A percentile compares a stretch with the other conserved stretches of the same genome.
These are phyloP conservation scores for Magnusiomyces ingens DNA, from an alignment of 1,139 yeast species.

Conservation along the genomic window DNA sequence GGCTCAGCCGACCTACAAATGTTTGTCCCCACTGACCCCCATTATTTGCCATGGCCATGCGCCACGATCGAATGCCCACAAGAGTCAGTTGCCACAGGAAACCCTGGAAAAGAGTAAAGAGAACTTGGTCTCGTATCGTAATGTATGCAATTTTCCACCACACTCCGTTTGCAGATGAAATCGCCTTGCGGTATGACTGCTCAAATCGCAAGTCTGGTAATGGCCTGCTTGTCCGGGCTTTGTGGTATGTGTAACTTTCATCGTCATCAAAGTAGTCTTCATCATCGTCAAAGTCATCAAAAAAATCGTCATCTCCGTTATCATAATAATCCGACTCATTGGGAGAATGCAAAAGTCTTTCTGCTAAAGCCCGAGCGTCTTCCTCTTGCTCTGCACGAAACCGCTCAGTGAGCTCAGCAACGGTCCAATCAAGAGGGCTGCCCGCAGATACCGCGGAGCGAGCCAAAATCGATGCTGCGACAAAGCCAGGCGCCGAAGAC, in stretches of 20 bases:
- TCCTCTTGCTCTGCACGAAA: no score
- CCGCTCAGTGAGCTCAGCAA: no score
- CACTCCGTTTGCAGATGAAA: conserved; percentile 30
- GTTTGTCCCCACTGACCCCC: conserved; percentile 32
- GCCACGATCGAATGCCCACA: conserved; percentile 40
- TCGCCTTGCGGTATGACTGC: conserved; percentile 26
- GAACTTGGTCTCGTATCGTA: conserved; percentile 34
- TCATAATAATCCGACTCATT: no score
- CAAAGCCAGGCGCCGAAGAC: no score
- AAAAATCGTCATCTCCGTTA: background rate
- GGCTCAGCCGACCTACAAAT: conserved; percentile 10
- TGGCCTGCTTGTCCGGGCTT: background rate
- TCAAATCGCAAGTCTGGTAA: conserved; percentile 33
- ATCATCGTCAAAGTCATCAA: background rate
- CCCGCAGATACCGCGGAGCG: no score
- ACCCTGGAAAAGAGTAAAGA: conserved; percentile 45
- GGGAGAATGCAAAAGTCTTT: no score
- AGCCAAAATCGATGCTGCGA: no score
- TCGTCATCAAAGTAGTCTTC: background rate
- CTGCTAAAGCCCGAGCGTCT: no score
- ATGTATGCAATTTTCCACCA: conserved; percentile 24
- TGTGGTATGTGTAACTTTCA: background rate
- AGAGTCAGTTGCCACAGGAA: conserved; percentile 41
- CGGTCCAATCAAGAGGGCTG: background rate
- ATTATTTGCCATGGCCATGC: conserved; percentile 17